phyloP scores from a whole-genome alignment of 2,329 filamentous ascomycete genomes.

The Niveomyces coronatus region DNA sequence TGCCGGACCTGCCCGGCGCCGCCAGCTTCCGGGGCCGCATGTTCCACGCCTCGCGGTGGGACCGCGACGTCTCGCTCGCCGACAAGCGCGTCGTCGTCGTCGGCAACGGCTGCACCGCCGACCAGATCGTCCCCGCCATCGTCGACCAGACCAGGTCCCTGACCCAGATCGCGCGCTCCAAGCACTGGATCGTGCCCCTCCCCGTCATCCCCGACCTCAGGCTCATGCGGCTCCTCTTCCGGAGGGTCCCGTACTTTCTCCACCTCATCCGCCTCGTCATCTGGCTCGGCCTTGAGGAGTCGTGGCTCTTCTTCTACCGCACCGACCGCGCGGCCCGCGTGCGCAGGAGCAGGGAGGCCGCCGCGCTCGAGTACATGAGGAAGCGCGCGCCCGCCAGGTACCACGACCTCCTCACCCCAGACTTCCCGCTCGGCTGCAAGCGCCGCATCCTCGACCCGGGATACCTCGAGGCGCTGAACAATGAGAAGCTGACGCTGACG shows the following conservation, averaged over 20 bases:
- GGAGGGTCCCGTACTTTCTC: constrained; percentile 34
- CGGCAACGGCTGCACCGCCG: constrained; percentile 44
- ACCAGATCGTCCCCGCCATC: constrained; percentile 41
- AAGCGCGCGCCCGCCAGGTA: constrained; percentile 46
- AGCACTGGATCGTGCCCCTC: constrained; percentile 31
- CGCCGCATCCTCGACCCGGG: constrained; percentile 48
- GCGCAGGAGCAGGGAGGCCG: constrained; percentile 26
- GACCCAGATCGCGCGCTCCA: constrained; percentile 32
- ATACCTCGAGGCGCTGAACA: constrained; percentile 43
- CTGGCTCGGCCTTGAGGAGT: constrained; percentile 25
- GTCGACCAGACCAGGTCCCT: constrained; percentile 23
- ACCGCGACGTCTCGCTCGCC: constrained; percentile 35
- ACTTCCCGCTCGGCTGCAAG: constrained; percentile 55
- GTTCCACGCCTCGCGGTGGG: constrained; percentile 47
- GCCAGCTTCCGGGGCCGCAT: constrained; percentile 40
- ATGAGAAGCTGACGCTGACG: constrained; percentile 35
- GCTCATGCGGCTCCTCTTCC: constrained; percentile 25
- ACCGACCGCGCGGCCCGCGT: constrained; percentile 25
- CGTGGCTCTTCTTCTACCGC: constrained; percentile 26
- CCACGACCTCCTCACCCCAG: constrained; percentile 49
- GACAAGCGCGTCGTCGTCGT: constrained; percentile 42
- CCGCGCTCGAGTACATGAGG: constrained; percentile 31
- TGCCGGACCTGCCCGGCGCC: constrained; percentile 36
- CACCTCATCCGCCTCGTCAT: constrained; percentile 32
- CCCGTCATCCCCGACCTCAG: constrained; percentile 16